Conservation (phyloP, 768 basidiomycete genomes). For the Mycena olivaceomarginata region DNA sequence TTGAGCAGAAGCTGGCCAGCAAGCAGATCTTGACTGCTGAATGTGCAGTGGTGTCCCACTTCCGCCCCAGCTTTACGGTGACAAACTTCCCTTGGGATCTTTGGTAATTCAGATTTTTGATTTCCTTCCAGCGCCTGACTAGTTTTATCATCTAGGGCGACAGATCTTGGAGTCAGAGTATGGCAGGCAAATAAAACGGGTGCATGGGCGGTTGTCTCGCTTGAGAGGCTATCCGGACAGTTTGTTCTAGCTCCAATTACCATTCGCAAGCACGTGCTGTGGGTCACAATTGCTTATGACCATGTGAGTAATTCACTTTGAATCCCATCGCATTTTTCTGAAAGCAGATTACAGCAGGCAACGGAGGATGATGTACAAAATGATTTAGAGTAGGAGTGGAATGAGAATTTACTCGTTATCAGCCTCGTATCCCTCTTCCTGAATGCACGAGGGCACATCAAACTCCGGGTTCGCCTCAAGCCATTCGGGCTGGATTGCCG, state of each 20-base stretch:
- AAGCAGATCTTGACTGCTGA: not conserved
- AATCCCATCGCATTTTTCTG: too few relatives aligned
- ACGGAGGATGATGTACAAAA: too few relatives aligned
- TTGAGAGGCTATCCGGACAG: conserved; percentile 32
- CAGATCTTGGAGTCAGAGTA: conserved; percentile 34
- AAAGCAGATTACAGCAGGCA: too few relatives aligned
- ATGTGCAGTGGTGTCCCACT: conserved; percentile 28
- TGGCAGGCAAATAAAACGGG: conserved; percentile 27
- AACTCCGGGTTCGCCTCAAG: too few relatives aligned
- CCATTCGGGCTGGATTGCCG: too few relatives aligned
- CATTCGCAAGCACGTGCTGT: conserved; percentile 17
- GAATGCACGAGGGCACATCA: too few relatives aligned
- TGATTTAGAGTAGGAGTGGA: too few relatives aligned
- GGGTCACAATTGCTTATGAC: not conserved
- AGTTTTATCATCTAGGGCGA: not conserved
- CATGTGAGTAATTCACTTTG: conserved; percentile 22
- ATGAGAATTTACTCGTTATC: too few relatives aligned
- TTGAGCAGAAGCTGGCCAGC: not conserved
- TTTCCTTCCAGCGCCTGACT: too few relatives aligned
- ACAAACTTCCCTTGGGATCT: conserved; percentile 28
- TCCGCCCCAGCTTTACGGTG: not conserved
- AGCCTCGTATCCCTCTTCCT: too few relatives aligned
- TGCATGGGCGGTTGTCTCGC: conserved; percentile 29
- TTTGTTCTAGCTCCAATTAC: conserved; percentile 32
- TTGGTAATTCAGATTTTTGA: not conserved